phyloP scores from a whole-genome alignment of 805 yeast genomes.

The Pichia exigua region DNA sequence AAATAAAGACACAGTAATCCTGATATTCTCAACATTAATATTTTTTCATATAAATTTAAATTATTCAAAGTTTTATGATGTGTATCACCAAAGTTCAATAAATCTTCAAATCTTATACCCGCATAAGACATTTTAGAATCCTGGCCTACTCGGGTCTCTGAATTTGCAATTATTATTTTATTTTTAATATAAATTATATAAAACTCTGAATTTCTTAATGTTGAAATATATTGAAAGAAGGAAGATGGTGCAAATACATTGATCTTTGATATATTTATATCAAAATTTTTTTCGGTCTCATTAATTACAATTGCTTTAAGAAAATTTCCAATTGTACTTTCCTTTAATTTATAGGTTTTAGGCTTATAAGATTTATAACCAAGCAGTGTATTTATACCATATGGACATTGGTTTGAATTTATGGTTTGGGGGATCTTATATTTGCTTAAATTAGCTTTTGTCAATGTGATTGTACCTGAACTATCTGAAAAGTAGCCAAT shows the following conservation, averaged over 20 bases:
- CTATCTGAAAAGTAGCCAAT: conserved; percentile 6
- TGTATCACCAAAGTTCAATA: conserved; percentile 8
- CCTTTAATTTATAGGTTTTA: conserved; percentile 1
- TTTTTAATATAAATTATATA: conserved; percentile 3
- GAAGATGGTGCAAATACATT: conserved; percentile 9
- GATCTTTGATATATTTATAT: not conserved
- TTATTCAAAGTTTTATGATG: conserved; percentile 11
- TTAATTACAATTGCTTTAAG: not conserved
- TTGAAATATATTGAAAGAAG: conserved; percentile 12
- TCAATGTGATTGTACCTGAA: not conserved
- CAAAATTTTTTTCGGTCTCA: not conserved
- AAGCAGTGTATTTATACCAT: conserved; percentile 5
- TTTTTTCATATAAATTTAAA: conserved; percentile 5
- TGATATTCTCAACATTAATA: conserved; percentile 2
- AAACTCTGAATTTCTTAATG: conserved; percentile 5
- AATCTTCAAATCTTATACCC: conserved; percentile 17
- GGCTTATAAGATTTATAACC: conserved; percentile 8
- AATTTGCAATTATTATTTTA: conserved; percentile 7
- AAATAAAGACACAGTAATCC: conserved; percentile 8
- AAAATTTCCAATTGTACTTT: conserved; percentile 6
- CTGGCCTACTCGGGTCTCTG: conserved; percentile 9
- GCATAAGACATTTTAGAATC: conserved; percentile 11
- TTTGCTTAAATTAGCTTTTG: not conserved
- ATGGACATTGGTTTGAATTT: not conserved
- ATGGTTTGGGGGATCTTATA: not conserved